Base-by-base conservation (phyloP, 495 filamentous ascomycete genomes). In the Rostrohypoxylon terebratum region DNA sequence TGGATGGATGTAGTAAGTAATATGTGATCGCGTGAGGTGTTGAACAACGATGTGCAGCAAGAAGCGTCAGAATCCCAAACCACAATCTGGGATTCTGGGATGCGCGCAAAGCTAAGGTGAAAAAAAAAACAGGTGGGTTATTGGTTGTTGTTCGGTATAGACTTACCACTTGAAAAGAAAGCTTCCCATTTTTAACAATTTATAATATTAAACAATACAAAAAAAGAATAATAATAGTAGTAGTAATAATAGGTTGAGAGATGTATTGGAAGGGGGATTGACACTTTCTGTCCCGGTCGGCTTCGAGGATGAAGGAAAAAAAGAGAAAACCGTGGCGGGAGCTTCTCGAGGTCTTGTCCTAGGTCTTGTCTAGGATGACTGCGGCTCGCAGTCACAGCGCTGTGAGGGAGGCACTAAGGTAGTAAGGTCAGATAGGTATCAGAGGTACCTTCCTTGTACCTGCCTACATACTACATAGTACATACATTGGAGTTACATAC, bases 151-250 rank as follows among this genome's bases (percentile, higher is more conserved):
- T n/a, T 13, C n/a, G 14, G 11, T 45, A 34, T 33, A 7, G 47
- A 83, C 85, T 73, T 78, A 87, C 86, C 86, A 88, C 74, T 83
- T 86, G 77, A 88, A 88, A 14, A 84, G 69, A 71, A 85, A 87
- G 75, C 72, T 86, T 70, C 85, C 86, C 85, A 86, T 87, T 44
- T 59, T 82, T 53, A 47, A 58, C 23, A 38, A 31, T 42, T 31
- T 55, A 53, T 50, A 51, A 3, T 21, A 44, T 44, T 60, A 63
- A 21, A 31, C 47, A 33, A 48, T 14, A 45, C 7, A 7, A 14
- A 31, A 48, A 21, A 57, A 48, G 40, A 14, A 59, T 63, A 13
- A 59, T 63, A 13, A n/a, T 44, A 40, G 8, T n/a, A 31, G 55
- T 50, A 18, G 53, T 58, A 13, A 13, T 50, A 36, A 13, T 18